These are phyloP conservation scores for Obelidium mucronatum DNA, from an alignment of 192 early-diverging fungal genomes.

Conservation along the genomic window DNA sequence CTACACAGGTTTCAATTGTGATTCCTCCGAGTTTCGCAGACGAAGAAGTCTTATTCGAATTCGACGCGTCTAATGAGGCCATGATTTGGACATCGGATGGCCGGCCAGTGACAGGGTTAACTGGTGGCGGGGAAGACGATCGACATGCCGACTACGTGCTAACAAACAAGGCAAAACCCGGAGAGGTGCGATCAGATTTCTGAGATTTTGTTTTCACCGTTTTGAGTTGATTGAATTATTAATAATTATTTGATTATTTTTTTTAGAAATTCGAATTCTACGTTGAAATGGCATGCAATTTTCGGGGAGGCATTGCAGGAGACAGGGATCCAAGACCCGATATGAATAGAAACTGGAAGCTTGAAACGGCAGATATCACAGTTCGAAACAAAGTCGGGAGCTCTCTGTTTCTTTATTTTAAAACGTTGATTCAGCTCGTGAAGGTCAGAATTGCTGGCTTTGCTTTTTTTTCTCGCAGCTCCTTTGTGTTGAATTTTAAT, in stretches of 20 bases:
- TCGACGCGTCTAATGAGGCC: constrained; percentile 88
- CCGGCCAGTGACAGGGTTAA: constrained; percentile 85
- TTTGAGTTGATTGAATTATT: too few species aligned
- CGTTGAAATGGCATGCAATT: constrained; percentile 92
- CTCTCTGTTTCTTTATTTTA: constrained; percentile 77
- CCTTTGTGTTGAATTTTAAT: too few species aligned
- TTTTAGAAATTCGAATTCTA: constrained; percentile 72
- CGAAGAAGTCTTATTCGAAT: constrained; percentile 84
- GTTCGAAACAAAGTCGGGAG: constrained; percentile 76
- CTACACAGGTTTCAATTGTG: constrained; percentile 60
- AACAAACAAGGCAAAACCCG: constrained; percentile 50
- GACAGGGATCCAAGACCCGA: constrained; percentile 75
- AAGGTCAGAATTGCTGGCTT: too few species aligned
- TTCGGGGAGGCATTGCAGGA: constrained; percentile 85
- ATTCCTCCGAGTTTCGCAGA: constrained; percentile 75
- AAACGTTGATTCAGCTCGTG: constrained; percentile 75
- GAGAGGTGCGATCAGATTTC: too few species aligned
- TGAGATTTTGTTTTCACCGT: too few species aligned
- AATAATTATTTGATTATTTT: too few species aligned
- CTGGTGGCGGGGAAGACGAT: constrained; percentile 56
- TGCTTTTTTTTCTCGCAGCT: too few species aligned
- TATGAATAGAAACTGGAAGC: constrained; percentile 64
- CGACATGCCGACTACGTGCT: constrained; percentile 64
- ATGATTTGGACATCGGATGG: constrained; percentile 92
- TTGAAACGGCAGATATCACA: constrained; percentile 72